A percentile compares a stretch with the other conserved stretches of the same genome.
Evolutionary conservation across 805 yeast species (phyloP).

Genomic region (Candida incommunis): DNA sequence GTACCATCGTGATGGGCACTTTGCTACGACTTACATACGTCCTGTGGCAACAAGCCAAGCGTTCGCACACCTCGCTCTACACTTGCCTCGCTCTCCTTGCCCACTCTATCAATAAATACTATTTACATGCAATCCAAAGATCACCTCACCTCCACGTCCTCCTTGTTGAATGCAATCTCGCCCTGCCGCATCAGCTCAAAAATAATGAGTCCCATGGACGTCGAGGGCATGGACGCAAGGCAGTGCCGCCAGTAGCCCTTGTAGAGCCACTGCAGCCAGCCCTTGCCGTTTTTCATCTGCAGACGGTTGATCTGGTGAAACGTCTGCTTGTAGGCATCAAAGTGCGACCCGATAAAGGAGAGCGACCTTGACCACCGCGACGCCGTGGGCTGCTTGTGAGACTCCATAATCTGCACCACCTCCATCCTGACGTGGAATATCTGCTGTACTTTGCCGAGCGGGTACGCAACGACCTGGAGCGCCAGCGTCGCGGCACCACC

Average conservation of each 20-base stretch:
- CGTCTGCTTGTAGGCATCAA: constrained; percentile 67
- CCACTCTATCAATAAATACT: background rate
- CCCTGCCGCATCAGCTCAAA: constrained; percentile 59
- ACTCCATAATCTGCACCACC: constrained; percentile 53
- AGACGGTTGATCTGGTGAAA: constrained; percentile 38
- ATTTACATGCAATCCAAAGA: background rate
- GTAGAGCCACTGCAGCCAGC: constrained; percentile 56
- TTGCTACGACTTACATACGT: too few relatives aligned
- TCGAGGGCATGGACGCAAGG: constrained; percentile 68
- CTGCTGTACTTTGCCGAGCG: constrained; percentile 65
- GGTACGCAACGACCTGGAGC: constrained; percentile 68
- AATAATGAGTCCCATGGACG: constrained; percentile 72
- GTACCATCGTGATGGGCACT: too few relatives aligned
- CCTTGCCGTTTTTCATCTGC: constrained; percentile 38
- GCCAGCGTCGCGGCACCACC: constrained; percentile 80
- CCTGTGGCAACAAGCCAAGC: too few relatives aligned
- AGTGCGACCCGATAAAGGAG: constrained; percentile 31
- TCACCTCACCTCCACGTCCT: background rate
- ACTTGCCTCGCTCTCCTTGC: too few relatives aligned
- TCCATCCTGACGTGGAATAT: constrained; percentile 69
- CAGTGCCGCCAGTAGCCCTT: constrained; percentile 67
- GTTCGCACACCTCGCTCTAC: too few relatives aligned
- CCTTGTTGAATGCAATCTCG: background rate
- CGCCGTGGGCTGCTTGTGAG: constrained; percentile 13
- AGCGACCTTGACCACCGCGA: background rate